Evolutionary conservation across 352 stramenopile genomes (phyloP), one percentile per base, ranked within the genome.

Genomic region (Globisporangium spiculum): DNA sequence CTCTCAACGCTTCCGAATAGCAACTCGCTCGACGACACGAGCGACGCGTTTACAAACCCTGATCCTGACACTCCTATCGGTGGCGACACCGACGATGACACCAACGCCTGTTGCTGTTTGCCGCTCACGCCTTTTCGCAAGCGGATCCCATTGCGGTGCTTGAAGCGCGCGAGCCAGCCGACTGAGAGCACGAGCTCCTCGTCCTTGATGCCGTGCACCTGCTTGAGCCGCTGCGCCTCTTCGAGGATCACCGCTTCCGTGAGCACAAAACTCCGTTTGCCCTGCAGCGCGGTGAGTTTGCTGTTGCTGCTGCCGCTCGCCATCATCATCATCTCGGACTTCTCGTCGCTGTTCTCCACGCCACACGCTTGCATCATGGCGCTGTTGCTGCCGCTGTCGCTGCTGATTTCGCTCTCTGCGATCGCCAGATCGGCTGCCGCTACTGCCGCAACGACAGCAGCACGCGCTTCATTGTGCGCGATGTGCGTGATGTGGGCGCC

Each of bases 221-320:
- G 74, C 69, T 91, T 92, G 2, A 92, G 70, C 10, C 83, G 73
- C 59, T 91, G 84, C 12, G 84, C 84, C 71, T 92, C 84, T 75
- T 91, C 82, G 18, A 92, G 65, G 50, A 92, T 92, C 59, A 92
- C 59, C 5, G 84, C 84, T 63, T 92, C 84, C 8, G 82, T 89
- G 61, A 91, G 68, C 3, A 75, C 65, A 2, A 34, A 55, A 12
- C 5, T 6, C 18, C 24, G 22, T 61, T 62, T 30, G 7, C 10
- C 46, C 38, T 53, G 55, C 22, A 52, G 18, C 14, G 44, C 20
- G 22, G 48, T 12, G 20, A 63, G 2, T 20, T 67, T 60, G 20
- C 10, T 38, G 4, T 14, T 38, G 4, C 14, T 26, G 3, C 24
- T 24, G 16, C 20, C 10, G 48, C 20, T 26, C 9, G 48, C 48